Percentiles rank a stretch among this genome's conserved stretches.
Conservation (phyloP, 208 protist genomes). For the Leishmania lainsoni region DNA sequence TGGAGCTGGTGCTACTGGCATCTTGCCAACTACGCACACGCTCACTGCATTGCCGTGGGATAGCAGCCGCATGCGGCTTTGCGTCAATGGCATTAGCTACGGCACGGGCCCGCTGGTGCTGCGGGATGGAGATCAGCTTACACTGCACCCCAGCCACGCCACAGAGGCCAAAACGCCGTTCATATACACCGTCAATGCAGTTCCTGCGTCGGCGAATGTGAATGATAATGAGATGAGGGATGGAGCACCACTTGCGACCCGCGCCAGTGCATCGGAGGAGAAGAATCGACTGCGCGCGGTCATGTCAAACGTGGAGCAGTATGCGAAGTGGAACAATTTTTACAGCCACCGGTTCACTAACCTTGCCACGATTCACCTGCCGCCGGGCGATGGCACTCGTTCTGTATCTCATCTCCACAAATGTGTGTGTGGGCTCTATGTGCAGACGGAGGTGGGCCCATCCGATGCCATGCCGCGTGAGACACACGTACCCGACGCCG, state of each 20-base stretch:
- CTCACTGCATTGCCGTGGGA: conserved; percentile 34
- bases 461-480: not conserved
- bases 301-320: conserved; percentile 22
- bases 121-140: conserved; percentile 23
- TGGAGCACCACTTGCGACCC: not conserved
- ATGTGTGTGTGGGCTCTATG: conserved; percentile 15
- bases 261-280: not conserved
- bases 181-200: conserved; percentile 12
- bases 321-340: conserved; percentile 38
- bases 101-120: conserved; percentile 32
- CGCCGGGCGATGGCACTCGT: too few species aligned
- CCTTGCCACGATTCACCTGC: not conserved
- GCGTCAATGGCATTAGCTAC: conserved; percentile 35
- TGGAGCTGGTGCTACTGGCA: not conserved
- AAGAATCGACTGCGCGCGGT: conserved; percentile 3
- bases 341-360: conserved; percentile 28
- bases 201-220: not conserved
- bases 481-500: not conserved
- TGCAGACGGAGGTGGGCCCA: not conserved
- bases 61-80: conserved; percentile 14
- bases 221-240: not conserved
- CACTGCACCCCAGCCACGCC: conserved; percentile 7
- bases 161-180: not conserved
- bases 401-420: not conserved
- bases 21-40: not conserved